Base-by-base conservation (phyloP, 306 rosid species). In the Inga laurina region DNA sequence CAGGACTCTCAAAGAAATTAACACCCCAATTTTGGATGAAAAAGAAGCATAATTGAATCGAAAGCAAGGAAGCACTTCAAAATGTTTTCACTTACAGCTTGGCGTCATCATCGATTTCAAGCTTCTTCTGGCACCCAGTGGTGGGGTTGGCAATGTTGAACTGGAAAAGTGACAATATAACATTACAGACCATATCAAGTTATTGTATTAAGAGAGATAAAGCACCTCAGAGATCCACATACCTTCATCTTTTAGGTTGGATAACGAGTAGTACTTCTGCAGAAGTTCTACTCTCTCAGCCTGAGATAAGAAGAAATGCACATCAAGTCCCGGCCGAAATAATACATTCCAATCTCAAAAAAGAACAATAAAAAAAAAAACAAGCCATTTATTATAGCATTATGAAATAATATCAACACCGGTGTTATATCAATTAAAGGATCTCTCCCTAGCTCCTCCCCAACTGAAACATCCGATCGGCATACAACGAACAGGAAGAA, bases 71-170 rank as follows among this genome's bases (percentile, higher is more conserved):
- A 43, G 52, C 68, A 22, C 5, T 72, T 46, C 3, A 30, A 14
- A 27, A 32, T 12, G 10, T 14, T 45, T 24, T 24, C n/a, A 10
- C 78, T 32, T 82, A 86, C 89, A 86, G 86, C 80, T 83, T 86
- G 30, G 8, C 76, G 64, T 86, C 89, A 10, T 86, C 89, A 0
- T 86, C 89, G 37, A 86, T 86, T 78, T 86, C 89, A 41, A 86
- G 86, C 84, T 86, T 86, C 82, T 86, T 86, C 86, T 86, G 89
- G 86, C 89, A 86, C 16, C 89, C 89, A 62, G 89, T 83, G 76
- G 86, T 86, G 21, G 89, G 89, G 45, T 86, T 86, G 7, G 86
- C 89, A 79, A 83, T 59, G 64, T 86, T 86, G 84, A 83, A 86
- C 86, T 86, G 68, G 37, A 59, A 3, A 65, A 73, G 3, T 43